These are phyloP conservation scores for Groenewaldozyma auringiensis DNA, from an alignment of 1,139 yeast species.

Conservation along the genomic window DNA sequence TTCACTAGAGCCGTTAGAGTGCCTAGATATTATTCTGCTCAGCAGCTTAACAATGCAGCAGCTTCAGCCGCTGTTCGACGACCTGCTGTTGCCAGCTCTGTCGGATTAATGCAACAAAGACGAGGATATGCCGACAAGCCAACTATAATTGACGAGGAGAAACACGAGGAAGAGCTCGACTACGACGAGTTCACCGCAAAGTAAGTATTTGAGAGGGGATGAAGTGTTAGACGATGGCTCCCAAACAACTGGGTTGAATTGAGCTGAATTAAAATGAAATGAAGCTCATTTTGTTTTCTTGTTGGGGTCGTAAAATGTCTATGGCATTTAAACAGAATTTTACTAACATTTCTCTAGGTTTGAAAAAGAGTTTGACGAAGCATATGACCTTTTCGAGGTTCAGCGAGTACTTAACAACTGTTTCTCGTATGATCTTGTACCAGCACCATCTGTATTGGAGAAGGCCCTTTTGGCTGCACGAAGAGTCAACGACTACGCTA, in stretches of 20 bases:
- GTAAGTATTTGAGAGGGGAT: no score
- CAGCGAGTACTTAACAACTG: slow-evolving; percentile 93
- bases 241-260: not conserved
- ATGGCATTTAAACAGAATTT: slow-evolving; percentile 37
- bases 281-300: no score
- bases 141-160: not conserved
- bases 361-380: slow-evolving; percentile 96
- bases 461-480: slow-evolving; percentile 97
- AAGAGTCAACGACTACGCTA: slow-evolving; percentile 97
- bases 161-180: slow-evolving; percentile 69
- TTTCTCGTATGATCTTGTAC: slow-evolving; percentile 96
- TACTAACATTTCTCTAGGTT: no score
- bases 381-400: slow-evolving; percentile 95
- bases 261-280: not conserved
- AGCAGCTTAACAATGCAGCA: not conserved
- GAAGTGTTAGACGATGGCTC: no score
- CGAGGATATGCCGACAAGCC: not conserved
- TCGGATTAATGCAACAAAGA: not conserved
- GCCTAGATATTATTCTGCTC: not conserved
- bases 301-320: no score
- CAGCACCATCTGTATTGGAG: slow-evolving; percentile 93
- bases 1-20: not conserved
- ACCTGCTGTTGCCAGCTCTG: not conserved
- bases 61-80: slow-evolving; percentile 1
- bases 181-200: slow-evolving; percentile 76